Conservation (phyloP, 2,329 filamentous ascomycete species). For the Cladophialophora exuberans region DNA sequence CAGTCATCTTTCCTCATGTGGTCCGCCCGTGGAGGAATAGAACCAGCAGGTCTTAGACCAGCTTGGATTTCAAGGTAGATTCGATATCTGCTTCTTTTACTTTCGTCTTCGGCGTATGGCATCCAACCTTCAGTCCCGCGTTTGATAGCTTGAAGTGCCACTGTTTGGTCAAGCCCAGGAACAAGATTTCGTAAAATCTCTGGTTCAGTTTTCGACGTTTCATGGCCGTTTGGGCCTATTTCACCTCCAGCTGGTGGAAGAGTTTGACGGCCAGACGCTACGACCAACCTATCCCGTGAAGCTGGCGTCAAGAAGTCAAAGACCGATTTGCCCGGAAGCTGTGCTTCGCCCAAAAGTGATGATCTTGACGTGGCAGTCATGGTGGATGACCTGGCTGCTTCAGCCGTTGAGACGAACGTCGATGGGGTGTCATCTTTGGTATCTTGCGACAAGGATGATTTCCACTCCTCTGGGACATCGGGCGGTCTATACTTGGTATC, state of each 20-base stretch:
- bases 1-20: slow-evolving; percentile 70
- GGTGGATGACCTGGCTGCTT: slow-evolving; percentile 75
- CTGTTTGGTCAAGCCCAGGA: slow-evolving; percentile 67
- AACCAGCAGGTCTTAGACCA: slow-evolving; percentile 53
- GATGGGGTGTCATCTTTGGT: slow-evolving; percentile 1
- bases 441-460: slow-evolving; percentile 55
- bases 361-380: slow-evolving; percentile 78
- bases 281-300: slow-evolving; percentile 74
- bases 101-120: slow-evolving; percentile 82
- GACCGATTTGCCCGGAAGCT: slow-evolving; percentile 87
- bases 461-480: slow-evolving; percentile 65
- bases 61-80: slow-evolving; percentile 78
- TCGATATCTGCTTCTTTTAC: slow-evolving; percentile 79
- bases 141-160: slow-evolving; percentile 69
- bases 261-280: slow-evolving; percentile 73
- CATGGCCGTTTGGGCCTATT: slow-evolving; percentile 65
- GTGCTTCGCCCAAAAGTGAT: slow-evolving; percentile 76
- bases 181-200: slow-evolving; percentile 43
- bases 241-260: slow-evolving; percentile 80
- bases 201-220: slow-evolving; percentile 63
- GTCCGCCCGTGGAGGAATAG: slow-evolving; percentile 60
- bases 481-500: slow-evolving; percentile 51
- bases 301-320: slow-evolving; percentile 88
- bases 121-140: slow-evolving; percentile 70
- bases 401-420: slow-evolving; percentile 62